Percentiles rank a stretch among this genome's conserved stretches.
phyloP scores from a whole-genome alignment of 108 stramenopile species.

The Tribonema minus region DNA sequence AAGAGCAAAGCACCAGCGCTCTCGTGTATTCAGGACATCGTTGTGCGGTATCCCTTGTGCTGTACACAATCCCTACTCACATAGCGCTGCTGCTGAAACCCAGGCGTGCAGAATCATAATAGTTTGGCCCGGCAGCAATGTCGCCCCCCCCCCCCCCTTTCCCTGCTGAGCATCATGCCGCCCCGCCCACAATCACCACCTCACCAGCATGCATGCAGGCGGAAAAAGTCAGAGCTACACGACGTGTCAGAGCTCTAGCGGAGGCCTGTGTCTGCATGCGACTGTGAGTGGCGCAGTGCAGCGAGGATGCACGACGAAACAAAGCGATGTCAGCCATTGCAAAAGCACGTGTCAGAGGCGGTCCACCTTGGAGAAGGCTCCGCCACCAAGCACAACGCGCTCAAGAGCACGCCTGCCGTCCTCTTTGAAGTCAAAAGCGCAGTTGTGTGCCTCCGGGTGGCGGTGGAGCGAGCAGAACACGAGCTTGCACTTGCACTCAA shows the following conservation, averaged over 20 bases:
- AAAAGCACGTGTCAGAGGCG: constrained; percentile 3
- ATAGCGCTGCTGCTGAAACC: no score
- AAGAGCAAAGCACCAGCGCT: no score
- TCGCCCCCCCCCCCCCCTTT: no score
- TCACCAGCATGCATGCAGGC: neutral
- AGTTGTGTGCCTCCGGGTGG: constrained; percentile 39
- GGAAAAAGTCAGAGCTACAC: neutral
- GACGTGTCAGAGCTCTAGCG: no score
- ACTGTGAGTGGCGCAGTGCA: no score
- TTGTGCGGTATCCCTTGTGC: no score
- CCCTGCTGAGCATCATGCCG: no score
- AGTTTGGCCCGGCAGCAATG: no score
- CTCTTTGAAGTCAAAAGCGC: constrained; percentile 45
- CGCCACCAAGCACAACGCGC: constrained; percentile 30
- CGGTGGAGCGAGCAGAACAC: constrained; percentile 46
- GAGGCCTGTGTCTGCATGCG: no score
- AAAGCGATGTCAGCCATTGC: neutral
- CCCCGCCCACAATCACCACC: neutral
- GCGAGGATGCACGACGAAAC: neutral
- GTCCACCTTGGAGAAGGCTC: constrained; percentile 41
- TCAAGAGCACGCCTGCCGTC: constrained; percentile 19
- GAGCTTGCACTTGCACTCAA: constrained; percentile 42
- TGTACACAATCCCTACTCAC: no score
- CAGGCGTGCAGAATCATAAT: no score
- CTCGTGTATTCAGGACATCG: no score